Percentiles rank a stretch among this genome's conserved stretches.
phyloP scores from a whole-genome alignment of 108 stramenopile genomes.

The Nitzschia putrida region DNA sequence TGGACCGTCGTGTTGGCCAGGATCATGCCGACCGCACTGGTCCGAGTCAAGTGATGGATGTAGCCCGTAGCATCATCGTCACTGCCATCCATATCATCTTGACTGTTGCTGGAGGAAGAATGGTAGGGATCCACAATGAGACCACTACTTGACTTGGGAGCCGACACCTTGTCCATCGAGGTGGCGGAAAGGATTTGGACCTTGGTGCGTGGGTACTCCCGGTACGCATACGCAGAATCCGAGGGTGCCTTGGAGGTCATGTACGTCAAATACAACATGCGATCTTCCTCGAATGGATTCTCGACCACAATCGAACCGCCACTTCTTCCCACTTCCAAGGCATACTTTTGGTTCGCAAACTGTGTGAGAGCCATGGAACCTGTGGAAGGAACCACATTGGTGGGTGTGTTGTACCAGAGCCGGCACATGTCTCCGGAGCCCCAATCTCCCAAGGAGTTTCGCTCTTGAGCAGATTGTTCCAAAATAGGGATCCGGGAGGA shows the following conservation, averaged over 20 bases:
- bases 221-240: slow-evolving; percentile 1
- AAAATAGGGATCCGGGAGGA: background rate
- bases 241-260: slow-evolving; percentile 28
- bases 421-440: slow-evolving; percentile 46
- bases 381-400: slow-evolving; percentile 3
- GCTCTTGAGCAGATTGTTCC: background rate
- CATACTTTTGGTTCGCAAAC: slow-evolving; percentile 29
- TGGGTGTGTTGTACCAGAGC: slow-evolving; percentile 32
- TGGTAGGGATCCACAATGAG: too few relatives aligned
- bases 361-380: background rate
- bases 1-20: slow-evolving; percentile 8
- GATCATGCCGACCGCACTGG: slow-evolving; percentile 36
- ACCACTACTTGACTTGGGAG: too few relatives aligned
- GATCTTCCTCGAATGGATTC: slow-evolving; percentile 47
- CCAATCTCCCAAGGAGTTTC: slow-evolving; percentile 37
- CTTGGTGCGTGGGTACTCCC: slow-evolving; percentile 27
- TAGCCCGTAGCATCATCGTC: slow-evolving; percentile 15
- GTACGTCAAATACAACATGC: slow-evolving; percentile 47
- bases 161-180: background rate
- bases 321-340: slow-evolving; percentile 27
- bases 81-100: background rate
- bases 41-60: slow-evolving; percentile 22
- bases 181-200: slow-evolving; percentile 15
- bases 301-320: slow-evolving; percentile 22
- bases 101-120: background rate